Base-by-base conservation (phyloP, 2,329 filamentous ascomycete genomes). In the Onygena corvina region DNA sequence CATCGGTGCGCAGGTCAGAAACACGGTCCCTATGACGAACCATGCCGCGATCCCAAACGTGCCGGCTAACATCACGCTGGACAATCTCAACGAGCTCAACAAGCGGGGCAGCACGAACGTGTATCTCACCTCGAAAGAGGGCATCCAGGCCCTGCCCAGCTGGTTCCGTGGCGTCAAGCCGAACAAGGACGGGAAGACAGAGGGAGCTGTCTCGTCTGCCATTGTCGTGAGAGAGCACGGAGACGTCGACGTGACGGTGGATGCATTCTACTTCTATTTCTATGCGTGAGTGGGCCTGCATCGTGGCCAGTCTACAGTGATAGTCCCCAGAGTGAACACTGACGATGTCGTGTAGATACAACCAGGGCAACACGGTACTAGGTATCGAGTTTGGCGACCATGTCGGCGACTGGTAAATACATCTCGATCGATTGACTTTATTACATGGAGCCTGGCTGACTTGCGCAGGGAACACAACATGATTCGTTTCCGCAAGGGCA, bases 191-290 rank as follows among this genome's bases (percentile, higher is more conserved):
- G 76, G 77, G 4, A 69, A 72, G 50, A 80, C 74, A 0, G 60
- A 69, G 1, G 66, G 69, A 31, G 74, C 74, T 2, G 68, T 70
- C 2, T 72, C 71, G 3, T 70, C 70, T 31, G 69, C 70, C 0
- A 71, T 83, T 27, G 73, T 84, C 16, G 70, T 80, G 3, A 75
- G 73, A 49, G 71, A 80, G 54, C 77, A 79, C 52, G 74, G 72
- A 0, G 64, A 71, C 47, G 36, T 11, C 3, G 63, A 42, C 14
- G 67, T 68, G 20, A 67, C 65, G 3, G 63, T 80, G 2, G 76
- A 81, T 64, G 77, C 71, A 0, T 82, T 80, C 57, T 81, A 80
- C 62, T 76, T 80, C 60, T 80, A 79, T 57, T 81, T 80, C 56
- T 78, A 77, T 57, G 71, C 75, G 62, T 73, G 35, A 58, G 63